phyloP scores from a whole-genome alignment of 2,329 filamentous ascomycete genomes.

The Metarhizium robertsii region DNA sequence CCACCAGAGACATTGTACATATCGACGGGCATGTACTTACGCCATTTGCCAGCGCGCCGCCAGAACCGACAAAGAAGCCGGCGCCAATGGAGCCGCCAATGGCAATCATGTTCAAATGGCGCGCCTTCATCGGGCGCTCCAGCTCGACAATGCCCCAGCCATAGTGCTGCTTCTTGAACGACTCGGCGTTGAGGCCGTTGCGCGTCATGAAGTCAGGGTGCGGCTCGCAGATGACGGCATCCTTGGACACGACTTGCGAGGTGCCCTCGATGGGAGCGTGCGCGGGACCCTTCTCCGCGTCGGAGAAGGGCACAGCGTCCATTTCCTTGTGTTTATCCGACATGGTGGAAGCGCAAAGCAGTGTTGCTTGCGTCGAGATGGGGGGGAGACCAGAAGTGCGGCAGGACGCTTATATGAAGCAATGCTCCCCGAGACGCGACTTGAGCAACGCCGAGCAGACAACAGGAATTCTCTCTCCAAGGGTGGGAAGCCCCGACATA shows the following conservation, averaged over 20 bases:
- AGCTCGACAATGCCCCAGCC: slow-evolving; percentile 24
- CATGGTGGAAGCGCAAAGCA: neutral
- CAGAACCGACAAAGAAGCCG: slow-evolving; percentile 54
- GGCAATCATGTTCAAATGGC: slow-evolving; percentile 54
- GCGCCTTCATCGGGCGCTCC: slow-evolving; percentile 41
- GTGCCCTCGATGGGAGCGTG: neutral
- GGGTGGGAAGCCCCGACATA: neutral
- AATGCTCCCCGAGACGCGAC: no score
- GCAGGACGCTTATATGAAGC: neutral
- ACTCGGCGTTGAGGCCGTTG: slow-evolving; percentile 24
- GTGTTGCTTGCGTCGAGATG: neutral
- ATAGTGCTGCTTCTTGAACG: slow-evolving; percentile 24
- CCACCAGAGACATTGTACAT: slow-evolving; percentile 23
- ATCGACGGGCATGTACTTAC: slow-evolving; percentile 38
- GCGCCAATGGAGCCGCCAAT: slow-evolving; percentile 53
- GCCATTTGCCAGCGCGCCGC: slow-evolving; percentile 41
- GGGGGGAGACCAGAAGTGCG: neutral
- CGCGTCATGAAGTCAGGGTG: slow-evolving; percentile 21
- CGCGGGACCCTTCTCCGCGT: neutral
- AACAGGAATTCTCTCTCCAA: neutral
- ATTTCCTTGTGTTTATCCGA: neutral
- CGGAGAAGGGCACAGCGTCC: neutral
- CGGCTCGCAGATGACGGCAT: neutral
- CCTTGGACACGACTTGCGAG: neutral
- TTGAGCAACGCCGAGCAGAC: no score